These are phyloP conservation scores for Peronosclerospora sorghi DNA, from an alignment of 352 stramenopile species.

Conservation along the genomic window DNA sequence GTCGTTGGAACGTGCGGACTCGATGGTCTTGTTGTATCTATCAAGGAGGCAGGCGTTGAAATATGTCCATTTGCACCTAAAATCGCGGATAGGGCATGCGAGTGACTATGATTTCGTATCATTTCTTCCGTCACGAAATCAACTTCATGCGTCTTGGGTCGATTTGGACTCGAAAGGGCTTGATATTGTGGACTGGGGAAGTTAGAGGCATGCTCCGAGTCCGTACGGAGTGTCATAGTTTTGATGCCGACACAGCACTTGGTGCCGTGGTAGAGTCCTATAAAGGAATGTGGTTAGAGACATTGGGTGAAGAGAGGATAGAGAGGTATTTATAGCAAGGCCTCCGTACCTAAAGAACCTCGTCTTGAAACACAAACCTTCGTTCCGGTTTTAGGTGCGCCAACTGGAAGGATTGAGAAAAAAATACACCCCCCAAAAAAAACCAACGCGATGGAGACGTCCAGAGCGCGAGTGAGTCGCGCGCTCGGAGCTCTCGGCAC, in stretches of 20 bases:
- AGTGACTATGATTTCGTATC: conserved; percentile 22
- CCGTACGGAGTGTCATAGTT: background rate
- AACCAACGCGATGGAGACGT: conserved; percentile 7
- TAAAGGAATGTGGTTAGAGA: background rate
- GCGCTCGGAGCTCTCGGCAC: conserved; percentile 22
- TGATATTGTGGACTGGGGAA: conserved; percentile 26
- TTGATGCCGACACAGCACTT: conserved; percentile 11
- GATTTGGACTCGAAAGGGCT: conserved; percentile 20
- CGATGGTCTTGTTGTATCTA: conserved; percentile 7
- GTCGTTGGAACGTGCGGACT: conserved; percentile 12
- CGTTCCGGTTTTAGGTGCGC: background rate
- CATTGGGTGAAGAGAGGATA: background rate
- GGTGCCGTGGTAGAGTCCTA: conserved; percentile 13
- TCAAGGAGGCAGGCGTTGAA: conserved; percentile 1
- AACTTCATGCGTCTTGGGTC: conserved; percentile 6
- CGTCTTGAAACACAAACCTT: background rate
- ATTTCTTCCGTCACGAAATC: conserved; percentile 4
- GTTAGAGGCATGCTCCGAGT: background rate
- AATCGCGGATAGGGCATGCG: conserved; percentile 34
- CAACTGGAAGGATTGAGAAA: background rate
- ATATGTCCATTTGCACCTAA: conserved; percentile 18
- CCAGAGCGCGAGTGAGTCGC: conserved; percentile 4
- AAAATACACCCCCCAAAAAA: background rate
- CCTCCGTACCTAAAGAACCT: too few species aligned
- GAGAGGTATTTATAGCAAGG: background rate